Evolutionary conservation across 1,284 basidiomycete genomes (phyloP), one percentile per base, ranked within the genome.

Genomic region (Pseudozyma hubeiensis): DNA sequence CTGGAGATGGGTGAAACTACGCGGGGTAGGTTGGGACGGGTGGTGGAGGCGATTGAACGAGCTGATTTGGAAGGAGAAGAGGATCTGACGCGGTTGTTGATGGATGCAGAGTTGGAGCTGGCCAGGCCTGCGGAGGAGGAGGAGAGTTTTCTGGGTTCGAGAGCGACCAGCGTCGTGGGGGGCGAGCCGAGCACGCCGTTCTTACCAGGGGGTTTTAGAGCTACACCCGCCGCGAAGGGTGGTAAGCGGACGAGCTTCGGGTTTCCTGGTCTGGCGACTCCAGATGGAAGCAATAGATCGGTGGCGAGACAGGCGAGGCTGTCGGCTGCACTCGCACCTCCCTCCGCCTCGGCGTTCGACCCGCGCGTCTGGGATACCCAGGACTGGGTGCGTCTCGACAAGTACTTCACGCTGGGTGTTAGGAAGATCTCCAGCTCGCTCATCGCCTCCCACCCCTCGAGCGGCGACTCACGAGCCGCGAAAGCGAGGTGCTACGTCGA

Each of bases 381-480:
- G 3, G 72, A 75, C 54, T 75, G 72, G 72, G 19, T 39, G 1
- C 55, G 72, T 3, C 66, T 75, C 6, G 72, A 75, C 60, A 66
- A 61, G 50, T 75, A 70, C 57, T 70, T 70, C n/a, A 51, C 63
- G 3, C 47, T 33, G 5, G 59, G 55, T 13, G 46, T 75, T 34
- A 59, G 61, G 34, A 19, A 35, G n/a, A 62, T 65, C 47, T 54
- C 68, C 13, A 34, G 50, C 5, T 13, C 14, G 0, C 52, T 62
- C 13, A 39, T 67, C 41, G 10, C 41, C 0, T 8, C 33, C 2
- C 34, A 10, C 11, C 7, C 47, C 5, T 33, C 51, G 29, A 1
- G 31, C 7, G 51, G 3, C 7, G 9, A 29, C 4, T 3, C 16
- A 6, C 53, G 53, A 3, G 14, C 7, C n/a, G n/a, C 8, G 0